Base-by-base conservation (phyloP, 2,329 filamentous ascomycete genomes). In the Sporothrix pallida region DNA sequence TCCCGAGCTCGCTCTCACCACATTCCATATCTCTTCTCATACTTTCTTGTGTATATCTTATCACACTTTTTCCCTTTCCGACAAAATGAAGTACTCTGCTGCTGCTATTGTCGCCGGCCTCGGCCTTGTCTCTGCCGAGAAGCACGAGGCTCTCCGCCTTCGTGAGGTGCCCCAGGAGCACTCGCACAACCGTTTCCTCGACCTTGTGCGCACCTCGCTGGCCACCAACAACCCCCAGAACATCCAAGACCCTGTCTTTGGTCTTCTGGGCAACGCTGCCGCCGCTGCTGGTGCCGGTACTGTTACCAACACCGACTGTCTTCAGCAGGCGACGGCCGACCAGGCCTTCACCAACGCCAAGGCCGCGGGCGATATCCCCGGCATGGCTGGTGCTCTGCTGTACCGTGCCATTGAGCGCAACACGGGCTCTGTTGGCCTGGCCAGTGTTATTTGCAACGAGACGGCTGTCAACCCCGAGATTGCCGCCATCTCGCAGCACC, bases 381-480 rank as follows among this genome's bases (percentile, higher is more conserved):
- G 84, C 74, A 85, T 86, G 85, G 83, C 83, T 37, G 83, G 84
- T 77, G 87, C 88, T 23, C 83, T 90, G 74, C 81, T 88, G 73
- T 89, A 83, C 80, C 83, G 85, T 62, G 83, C 85, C 46, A 80
- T 88, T 26, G 89, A 91, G 83, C 86, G 88, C 73, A 91, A 91
- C 82, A 91, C 88, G 37, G 86, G 82, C 69, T 77, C 78, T 12
- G 88, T 91, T 75, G 89, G 89, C 69, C 80, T 84, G 62, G 85
- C 84, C n/a, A 89, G 87, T 65, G 87, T 85, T 46, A 81, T 86
- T 68, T 92, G 90, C 83, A 85, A 81, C 81, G 83, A 81, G 56
- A 88, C 90, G 17, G 83, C 84, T 15, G 80, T 80, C 48, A 92
- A 92, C 81, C 86, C 90, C 2, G 90, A 92, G 82, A 91, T 92